Conservation (phyloP, 2,329 filamentous ascomycete species). For the Epicoccum nigrum region DNA sequence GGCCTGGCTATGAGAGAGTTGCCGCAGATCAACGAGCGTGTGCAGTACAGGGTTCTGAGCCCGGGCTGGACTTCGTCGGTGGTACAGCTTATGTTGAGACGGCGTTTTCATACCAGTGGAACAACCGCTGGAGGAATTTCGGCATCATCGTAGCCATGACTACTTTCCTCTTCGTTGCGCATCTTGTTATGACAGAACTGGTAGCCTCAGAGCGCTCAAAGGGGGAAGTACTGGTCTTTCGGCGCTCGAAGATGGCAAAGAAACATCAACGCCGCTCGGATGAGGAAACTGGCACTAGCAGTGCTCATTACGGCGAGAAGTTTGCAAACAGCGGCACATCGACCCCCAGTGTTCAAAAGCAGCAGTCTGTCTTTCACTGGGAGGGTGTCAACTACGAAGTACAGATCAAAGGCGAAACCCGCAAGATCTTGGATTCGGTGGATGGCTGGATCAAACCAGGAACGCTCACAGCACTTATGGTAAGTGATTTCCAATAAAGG, state of each 20-base stretch:
- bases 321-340: constrained; percentile 32
- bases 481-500: constrained; percentile 13
- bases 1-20: constrained; percentile 43
- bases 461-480: constrained; percentile 54
- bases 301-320: constrained; percentile 37
- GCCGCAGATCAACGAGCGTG: constrained; percentile 42
- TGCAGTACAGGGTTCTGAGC: constrained; percentile 42
- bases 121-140: constrained; percentile 61
- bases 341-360: constrained; percentile 39
- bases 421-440: constrained; percentile 59
- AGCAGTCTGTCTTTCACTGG: constrained; percentile 49
- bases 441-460: constrained; percentile 62
- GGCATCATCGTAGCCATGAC: constrained; percentile 70
- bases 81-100: constrained; percentile 43
- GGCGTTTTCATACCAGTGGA: constrained; percentile 43
- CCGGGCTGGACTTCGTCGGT: constrained; percentile 41
- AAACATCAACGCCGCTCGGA: constrained; percentile 33
- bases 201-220: constrained; percentile 67
- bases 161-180: constrained; percentile 64
- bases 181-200: constrained; percentile 67
- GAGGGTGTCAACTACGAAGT: constrained; percentile 35
- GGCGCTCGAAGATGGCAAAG: constrained; percentile 46
- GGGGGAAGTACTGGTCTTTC: constrained; percentile 72
- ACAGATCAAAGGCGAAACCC: constrained; percentile 48
- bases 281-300: constrained; percentile 45